Conservation (phyloP, 2,329 filamentous ascomycete genomes). For the Endoconidiophora laricicola region DNA sequence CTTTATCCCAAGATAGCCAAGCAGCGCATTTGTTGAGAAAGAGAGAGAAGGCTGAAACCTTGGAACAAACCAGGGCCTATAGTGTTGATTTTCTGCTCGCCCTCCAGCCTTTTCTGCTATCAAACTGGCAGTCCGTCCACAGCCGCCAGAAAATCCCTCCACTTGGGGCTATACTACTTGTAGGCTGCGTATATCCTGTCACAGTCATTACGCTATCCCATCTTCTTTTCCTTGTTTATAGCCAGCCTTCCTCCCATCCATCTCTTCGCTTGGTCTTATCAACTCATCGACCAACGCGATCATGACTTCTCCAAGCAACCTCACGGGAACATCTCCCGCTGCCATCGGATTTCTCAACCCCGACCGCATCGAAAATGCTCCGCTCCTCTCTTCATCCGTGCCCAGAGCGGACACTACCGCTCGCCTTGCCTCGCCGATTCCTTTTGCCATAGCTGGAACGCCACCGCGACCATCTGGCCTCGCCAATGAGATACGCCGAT, state of each 20-base stretch:
- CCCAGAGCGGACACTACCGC: conserved; percentile 26
- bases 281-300: not conserved
- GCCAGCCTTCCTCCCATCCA: not conserved
- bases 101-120: too few relatives aligned
- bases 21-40: too few relatives aligned
- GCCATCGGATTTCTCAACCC: conserved; percentile 1
- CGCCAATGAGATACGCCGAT: conserved; percentile 17
- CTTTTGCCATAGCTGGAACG: conserved; percentile 28
- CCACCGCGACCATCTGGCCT: conserved; percentile 26
- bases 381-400: conserved; percentile 7
- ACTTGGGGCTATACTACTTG: too few relatives aligned
- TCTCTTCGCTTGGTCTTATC: not conserved
- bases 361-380: conserved; percentile 1
- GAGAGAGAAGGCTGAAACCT: too few relatives aligned
- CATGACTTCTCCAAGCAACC: conserved; percentile 9
- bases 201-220: too few relatives aligned
- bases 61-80: too few relatives aligned
- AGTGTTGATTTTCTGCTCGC: too few relatives aligned
- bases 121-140: too few relatives aligned
- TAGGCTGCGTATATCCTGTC: too few relatives aligned
- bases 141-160: too few relatives aligned
- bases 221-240: not conserved
- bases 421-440: conserved; percentile 37
- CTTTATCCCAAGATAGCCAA: too few relatives aligned
- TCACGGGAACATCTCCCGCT: conserved; percentile 4